Evolutionary conservation across 345 rosid species (phyloP), one percentile per base, ranked within the genome.

Genomic region (Citrus australasica): DNA sequence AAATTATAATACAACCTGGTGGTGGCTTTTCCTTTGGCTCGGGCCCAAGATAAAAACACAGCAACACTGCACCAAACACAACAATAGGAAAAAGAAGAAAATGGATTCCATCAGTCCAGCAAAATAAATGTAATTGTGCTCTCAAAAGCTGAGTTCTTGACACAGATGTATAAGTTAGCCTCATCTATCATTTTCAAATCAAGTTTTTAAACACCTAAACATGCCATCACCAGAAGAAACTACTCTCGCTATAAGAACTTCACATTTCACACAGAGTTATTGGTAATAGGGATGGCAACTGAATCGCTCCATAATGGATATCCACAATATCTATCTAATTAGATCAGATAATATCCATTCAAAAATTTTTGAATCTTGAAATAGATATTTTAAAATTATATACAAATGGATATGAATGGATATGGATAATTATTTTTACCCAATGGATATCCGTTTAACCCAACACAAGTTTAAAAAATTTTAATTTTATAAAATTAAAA

Each of bases 41-140:
- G 85, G 17, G 98, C 97, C 98, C 99, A 96, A 32, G 97, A 90
- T 42, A 92, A 35, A 84, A 92, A 94, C 77, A 96, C 97, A 1
- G 97, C 95, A 37, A 96, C 97, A 77, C 98, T 94, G 71, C 77
- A 81, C 33, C 74, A 74, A 30, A 24, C 64, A 62, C 40, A 65
- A 65, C 2, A 33, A 65, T 9, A 32, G 42, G 21, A 59, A 24
- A 3, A 7, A 7, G 74, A 37, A 28, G 19, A 33, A n/a, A 24
- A 74, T 46, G 66, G 24, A 68, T 60, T 11, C 48, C 32, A 42
- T 60, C n/a, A 62, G 19, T 33, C 37, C 37, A 64, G 37, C 11
- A 77, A 55, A 46, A n/a, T 40, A 8, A 53, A 28, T 11, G 78
- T 24, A 38, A 25, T 25, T 19, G 2, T 60, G 37, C 63, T 46